A percentile compares a stretch with the other conserved stretches of the same genome.
Evolutionary conservation across 1,284 basidiomycete genomes (phyloP).

Genomic region (Apiotrichum sp.): DNA sequence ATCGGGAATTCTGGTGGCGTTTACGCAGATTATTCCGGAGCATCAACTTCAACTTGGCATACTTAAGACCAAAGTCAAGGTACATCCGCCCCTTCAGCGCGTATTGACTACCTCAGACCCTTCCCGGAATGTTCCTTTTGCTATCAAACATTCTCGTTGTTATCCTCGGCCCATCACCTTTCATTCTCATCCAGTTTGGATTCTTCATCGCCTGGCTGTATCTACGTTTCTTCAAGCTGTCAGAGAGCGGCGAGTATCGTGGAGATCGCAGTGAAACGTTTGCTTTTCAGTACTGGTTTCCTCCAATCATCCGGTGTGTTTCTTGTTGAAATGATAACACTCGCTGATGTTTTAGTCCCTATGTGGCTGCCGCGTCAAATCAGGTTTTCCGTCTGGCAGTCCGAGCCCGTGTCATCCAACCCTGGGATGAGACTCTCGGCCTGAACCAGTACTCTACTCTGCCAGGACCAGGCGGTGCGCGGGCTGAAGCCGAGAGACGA

Average conservation of each 20-base stretch:
- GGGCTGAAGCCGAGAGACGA: conserved; percentile 88
- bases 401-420: conserved; percentile 63
- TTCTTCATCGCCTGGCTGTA: conserved; percentile 96
- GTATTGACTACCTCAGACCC: conserved; percentile 51
- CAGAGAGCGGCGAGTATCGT: conserved; percentile 52
- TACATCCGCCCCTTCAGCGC: conserved; percentile 35
- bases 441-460: conserved; percentile 56
- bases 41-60: conserved; percentile 92
- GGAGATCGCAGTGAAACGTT: conserved; percentile 96
- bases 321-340: no score
- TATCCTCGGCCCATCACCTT: conserved; percentile 84
- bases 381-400: conserved; percentile 59
- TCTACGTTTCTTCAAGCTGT: conserved; percentile 92
- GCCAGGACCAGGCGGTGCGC: conserved; percentile 72
- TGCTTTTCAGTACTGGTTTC: conserved; percentile 94
- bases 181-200: conserved; percentile 94
- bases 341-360: conserved; percentile 48
- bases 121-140: conserved; percentile 90
- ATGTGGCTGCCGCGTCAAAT: conserved; percentile 62
- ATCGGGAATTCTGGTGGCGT: conserved; percentile 83
- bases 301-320: conserved; percentile 78
- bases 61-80: conserved; percentile 83
- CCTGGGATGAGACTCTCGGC: conserved; percentile 67
- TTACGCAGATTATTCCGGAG: conserved; percentile 95
- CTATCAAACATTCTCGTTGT: conserved; percentile 84